Evolutionary conservation across 306 rosid species (phyloP), one percentile per base, ranked within the genome.

Genomic region (Prosopis cineraria): DNA sequence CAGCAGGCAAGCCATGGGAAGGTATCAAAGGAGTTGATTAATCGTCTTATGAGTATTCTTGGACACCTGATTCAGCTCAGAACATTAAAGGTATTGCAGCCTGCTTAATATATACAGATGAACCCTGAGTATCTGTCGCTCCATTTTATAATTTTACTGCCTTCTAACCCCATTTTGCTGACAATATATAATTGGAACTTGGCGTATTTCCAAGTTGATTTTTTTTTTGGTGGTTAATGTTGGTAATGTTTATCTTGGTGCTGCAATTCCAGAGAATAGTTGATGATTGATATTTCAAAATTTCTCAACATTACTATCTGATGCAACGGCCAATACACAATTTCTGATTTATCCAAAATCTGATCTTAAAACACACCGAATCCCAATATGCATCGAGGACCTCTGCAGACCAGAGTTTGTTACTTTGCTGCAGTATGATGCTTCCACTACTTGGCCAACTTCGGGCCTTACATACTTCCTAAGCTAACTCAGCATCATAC

Each of bases 41-140:
- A 87, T 82, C 98, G 94, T 56, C 99, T 96, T 76, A 93, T 91
- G 97, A 88, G 93, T 85, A 93, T 83, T 85, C 89, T 96, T 72
- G 99, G 99, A 75, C 99, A 96, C 88, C 79, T 93, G 87, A 91
- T 96, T 68, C 99, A 96, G 81, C 97, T 96, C 79, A 88, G 99
- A 83, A 96, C 99, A 68, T 85, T 96, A 39, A 96, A 96, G 99
- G 99, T 96, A 88, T 74, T 39, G 29, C 73, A 56, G 55, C 63
- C 36, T 69, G 24, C 56, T 75, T 43, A 25, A 68, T 77, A 58
- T 55, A 65, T 60, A 70, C 43, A 72, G 36, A 40, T 48, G 48
- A 34, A 79, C 50, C 34, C 72, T 55, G n/a, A n/a, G 27, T 70
- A 11, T 79, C 37, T 25, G 58, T 72, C 76, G 37, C 75, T 74